Evolutionary conservation across 2,329 filamentous ascomycete species (phyloP), one percentile per base, ranked within the genome.

Genomic region (Fusarium protoensiforme): DNA sequence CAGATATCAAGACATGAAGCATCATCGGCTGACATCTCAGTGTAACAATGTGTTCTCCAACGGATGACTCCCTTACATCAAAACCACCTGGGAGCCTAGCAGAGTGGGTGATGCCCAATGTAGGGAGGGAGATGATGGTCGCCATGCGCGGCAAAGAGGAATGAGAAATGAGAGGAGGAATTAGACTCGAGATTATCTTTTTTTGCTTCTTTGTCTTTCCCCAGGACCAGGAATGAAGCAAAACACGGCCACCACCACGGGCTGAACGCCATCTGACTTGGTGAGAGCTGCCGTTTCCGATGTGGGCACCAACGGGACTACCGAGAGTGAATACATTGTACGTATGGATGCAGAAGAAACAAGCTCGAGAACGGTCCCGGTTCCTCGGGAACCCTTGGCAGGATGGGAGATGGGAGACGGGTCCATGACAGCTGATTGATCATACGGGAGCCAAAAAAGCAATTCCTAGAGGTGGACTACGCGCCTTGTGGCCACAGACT

Each of bases 81-180:
- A 36, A 31, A 65, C 38, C 20, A 43, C 48, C 27, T 35, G 35
- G 31, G 35, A 31, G 24, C 33, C 46, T n/a, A 18, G 16, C 10
- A 56, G 16, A 48, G 51, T 35, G 33, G 48, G 6, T 5, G 41
- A 61, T 31, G 46, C 10, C 18, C 18, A 51, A 35, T 22, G 18
- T 51, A 73, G 20, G 70, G 33, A 73, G 67, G 71, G 67, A 57
- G 69, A 69, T 27, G 22, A 33, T 31, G 22, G n/a, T 54, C 46
- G 24, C 38, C 54, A 33, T 43, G 33, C 14, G 33, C 20, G n/a
- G 51, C 24, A 38, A 27, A 1, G 16, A 20, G 16, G 29, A 43
- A 43, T 31, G 18, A 59, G 61, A 68, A 68, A 66, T 69, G 57
- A 22, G 18, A 24, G 27, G 27, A 29, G 27, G 20, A 41, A 59